Evolutionary conservation across 2,329 filamentous ascomycete species (phyloP).

Genomic region (Epichloe sibirici): DNA sequence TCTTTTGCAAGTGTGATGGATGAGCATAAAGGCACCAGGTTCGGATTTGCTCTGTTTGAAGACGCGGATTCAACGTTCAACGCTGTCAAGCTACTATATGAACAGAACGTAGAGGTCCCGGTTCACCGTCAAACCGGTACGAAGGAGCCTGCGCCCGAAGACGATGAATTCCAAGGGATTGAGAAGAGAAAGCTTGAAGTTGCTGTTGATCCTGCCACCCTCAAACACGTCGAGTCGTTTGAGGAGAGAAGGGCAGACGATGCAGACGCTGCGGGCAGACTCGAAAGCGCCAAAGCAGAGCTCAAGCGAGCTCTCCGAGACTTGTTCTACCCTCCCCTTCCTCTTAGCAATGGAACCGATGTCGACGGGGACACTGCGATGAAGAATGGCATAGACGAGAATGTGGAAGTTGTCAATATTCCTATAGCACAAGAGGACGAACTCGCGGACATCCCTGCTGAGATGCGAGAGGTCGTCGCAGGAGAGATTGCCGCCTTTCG

Average conservation of each 20-base stretch:
- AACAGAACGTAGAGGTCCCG: constrained; percentile 74
- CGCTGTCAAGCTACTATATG: constrained; percentile 72
- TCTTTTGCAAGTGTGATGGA: constrained; percentile 46
- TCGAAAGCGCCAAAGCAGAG: constrained; percentile 56
- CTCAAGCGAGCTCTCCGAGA: constrained; percentile 58
- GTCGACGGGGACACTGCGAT: constrained; percentile 57
- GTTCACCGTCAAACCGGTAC: constrained; percentile 56
- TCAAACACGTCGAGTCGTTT: constrained; percentile 77
- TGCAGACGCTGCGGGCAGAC: constrained; percentile 49
- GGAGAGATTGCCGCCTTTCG: constrained; percentile 90
- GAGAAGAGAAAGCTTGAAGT: constrained; percentile 62
- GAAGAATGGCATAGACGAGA: constrained; percentile 52
- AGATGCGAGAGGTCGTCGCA: constrained; percentile 91
- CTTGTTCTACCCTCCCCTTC: constrained; percentile 54
- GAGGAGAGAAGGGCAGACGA: constrained; percentile 54
- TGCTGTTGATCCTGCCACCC: constrained; percentile 69
- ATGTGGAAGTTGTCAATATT: constrained; percentile 81
- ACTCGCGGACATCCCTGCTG: constrained; percentile 84
- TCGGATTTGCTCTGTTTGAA: constrained; percentile 93
- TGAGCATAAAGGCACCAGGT: constrained; percentile 72
- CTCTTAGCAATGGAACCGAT: constrained; percentile 35
- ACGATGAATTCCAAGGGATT: constrained; percentile 38
- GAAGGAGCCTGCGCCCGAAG: constrained; percentile 26
- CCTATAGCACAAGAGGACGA: constrained; percentile 83
- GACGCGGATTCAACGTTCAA: constrained; percentile 78